phyloP scores from a whole-genome alignment of 768 basidiomycete genomes.

The Grammothele lineata region DNA sequence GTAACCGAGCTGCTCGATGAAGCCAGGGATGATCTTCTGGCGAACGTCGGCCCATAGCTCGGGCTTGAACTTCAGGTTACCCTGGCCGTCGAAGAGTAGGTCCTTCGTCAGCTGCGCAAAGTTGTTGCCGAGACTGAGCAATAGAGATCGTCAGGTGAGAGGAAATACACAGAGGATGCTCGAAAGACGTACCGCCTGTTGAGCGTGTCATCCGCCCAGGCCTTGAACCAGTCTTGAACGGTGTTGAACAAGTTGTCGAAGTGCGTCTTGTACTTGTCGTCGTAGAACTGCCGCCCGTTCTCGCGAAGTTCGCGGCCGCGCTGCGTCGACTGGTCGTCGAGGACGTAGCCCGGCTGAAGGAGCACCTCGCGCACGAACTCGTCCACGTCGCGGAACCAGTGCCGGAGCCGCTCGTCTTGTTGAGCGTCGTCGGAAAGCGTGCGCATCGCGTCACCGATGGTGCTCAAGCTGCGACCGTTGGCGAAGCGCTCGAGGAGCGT shows the following conservation, averaged over 20 bases:
- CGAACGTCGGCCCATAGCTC: conserved; percentile 87
- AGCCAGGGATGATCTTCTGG: conserved; percentile 69
- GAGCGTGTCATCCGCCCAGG: conserved; percentile 80
- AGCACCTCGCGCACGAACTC: conserved; percentile 64
- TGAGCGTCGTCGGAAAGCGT: conserved; percentile 72
- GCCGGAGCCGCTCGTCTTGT: conserved; percentile 66
- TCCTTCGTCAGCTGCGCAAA: conserved; percentile 78
- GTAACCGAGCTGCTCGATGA: conserved; percentile 80
- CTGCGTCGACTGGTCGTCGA: conserved; percentile 66
- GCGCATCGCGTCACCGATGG: conserved; percentile 65
- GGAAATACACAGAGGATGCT: neutral
- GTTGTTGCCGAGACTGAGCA: conserved; percentile 66
- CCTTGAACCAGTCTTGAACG: conserved; percentile 71
- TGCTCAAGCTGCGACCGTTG: conserved; percentile 59
- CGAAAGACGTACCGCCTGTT: conserved; percentile 44
- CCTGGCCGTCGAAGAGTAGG: conserved; percentile 74
- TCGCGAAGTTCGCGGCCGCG: conserved; percentile 65
- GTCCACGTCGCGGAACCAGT: conserved; percentile 68
- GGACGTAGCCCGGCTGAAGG: conserved; percentile 79
- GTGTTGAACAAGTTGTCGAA: conserved; percentile 77
- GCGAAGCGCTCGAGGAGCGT: conserved; percentile 91
- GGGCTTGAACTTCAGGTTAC: conserved; percentile 76
- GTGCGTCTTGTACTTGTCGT: conserved; percentile 66
- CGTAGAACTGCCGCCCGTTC: conserved; percentile 72
- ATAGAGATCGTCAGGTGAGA: conserved; percentile 38